Conservation (phyloP, 768 basidiomycete genomes). For the Boletus rubropictus region DNA sequence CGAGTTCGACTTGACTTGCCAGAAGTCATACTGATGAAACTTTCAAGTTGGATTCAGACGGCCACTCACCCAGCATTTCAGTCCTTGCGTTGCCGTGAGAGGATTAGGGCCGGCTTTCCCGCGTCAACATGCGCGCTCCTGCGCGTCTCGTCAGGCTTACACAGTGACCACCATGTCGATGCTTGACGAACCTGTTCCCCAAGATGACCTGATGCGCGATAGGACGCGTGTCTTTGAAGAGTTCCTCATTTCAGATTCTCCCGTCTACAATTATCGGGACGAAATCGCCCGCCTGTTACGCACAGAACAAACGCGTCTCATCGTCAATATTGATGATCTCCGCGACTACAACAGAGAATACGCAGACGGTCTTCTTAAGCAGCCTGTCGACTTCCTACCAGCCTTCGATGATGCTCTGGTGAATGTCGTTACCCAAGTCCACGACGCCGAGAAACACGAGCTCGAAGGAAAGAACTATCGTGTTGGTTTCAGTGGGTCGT, state of each 20-base stretch:
- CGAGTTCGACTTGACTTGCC: neutral
- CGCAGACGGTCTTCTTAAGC: conserved; percentile 82
- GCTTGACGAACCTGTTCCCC: conserved; percentile 52
- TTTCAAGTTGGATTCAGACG: neutral
- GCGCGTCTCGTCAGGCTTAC: conserved; percentile 6
- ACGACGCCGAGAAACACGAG: conserved; percentile 77
- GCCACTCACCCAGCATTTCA: neutral
- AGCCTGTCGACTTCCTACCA: conserved; percentile 80
- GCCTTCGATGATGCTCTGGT: conserved; percentile 84
- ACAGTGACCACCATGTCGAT: conserved; percentile 27
- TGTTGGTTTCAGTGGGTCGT: conserved; percentile 90
- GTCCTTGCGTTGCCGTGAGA: too few relatives aligned
- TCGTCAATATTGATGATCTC: conserved; percentile 93
- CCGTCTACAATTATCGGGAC: conserved; percentile 76
- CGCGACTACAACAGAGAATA: conserved; percentile 88
- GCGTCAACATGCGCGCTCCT: conserved; percentile 17
- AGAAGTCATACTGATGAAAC: neutral
- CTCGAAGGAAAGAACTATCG: conserved; percentile 76
- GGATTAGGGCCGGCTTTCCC: conserved; percentile 33
- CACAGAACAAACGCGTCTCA: conserved; percentile 76
- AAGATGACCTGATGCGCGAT: conserved; percentile 71
- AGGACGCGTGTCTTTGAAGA: conserved; percentile 76
- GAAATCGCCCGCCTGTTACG: conserved; percentile 80
- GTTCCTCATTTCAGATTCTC: conserved; percentile 66
- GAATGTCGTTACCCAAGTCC: conserved; percentile 65